A percentile compares a stretch with the other conserved stretches of the same genome.
phyloP scores from a whole-genome alignment of 2,329 filamentous ascomycete species.

The Byssothecium circinans region DNA sequence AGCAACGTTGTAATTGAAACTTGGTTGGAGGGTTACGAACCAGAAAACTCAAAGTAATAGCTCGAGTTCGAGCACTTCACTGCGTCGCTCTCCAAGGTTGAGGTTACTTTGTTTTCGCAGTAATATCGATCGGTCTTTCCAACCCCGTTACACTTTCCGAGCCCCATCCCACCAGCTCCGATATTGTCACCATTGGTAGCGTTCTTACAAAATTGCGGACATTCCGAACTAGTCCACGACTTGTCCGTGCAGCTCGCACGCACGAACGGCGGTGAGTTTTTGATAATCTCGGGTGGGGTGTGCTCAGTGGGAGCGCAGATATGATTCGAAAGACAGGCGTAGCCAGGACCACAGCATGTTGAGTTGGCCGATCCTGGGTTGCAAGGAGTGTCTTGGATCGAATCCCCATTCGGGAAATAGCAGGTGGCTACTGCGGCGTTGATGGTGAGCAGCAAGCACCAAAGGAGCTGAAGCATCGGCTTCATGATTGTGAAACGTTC shows the following conservation, averaged over 20 bases:
- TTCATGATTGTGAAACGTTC: too few species aligned
- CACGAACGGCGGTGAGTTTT: constrained; percentile 19
- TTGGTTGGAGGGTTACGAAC: background rate
- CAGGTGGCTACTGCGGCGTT: background rate
- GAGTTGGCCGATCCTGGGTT: constrained; percentile 26
- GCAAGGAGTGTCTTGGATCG: constrained; percentile 36
- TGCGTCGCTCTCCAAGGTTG: background rate
- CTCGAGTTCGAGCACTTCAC: background rate
- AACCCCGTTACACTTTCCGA: constrained; percentile 4
- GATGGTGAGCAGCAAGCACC: background rate
- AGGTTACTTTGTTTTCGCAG: constrained; percentile 1
- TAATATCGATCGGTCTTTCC: constrained; percentile 3
- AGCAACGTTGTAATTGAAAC: background rate
- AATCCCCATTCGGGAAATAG: constrained; percentile 2
- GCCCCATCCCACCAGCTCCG: constrained; percentile 3
- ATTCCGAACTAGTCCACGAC: constrained; percentile 33
- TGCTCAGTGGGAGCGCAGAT: constrained; percentile 30
- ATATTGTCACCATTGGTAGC: constrained; percentile 10
- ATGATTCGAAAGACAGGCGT: constrained; percentile 41
- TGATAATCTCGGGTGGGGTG: constrained; percentile 19
- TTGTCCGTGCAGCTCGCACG: constrained; percentile 43
- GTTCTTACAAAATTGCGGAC: constrained; percentile 41
- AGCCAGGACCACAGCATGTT: constrained; percentile 42
- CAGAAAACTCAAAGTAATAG: constrained; percentile 3
- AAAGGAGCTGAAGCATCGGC: too few species aligned